Conservation (phyloP, 768 basidiomycete genomes). For the Daedaleopsis nitida region DNA sequence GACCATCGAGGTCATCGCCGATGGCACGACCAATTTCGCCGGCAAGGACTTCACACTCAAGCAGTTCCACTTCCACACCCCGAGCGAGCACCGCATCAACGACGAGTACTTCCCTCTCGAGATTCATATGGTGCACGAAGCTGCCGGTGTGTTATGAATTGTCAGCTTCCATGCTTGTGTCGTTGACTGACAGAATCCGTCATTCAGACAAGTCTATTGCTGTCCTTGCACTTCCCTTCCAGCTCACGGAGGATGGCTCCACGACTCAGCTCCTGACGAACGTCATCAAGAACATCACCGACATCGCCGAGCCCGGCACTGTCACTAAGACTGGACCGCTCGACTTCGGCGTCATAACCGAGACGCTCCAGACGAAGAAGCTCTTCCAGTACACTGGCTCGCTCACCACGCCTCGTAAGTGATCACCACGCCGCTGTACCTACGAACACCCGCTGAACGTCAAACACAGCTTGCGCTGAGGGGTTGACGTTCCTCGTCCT, state of each 20-base stretch:
- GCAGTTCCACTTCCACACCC: neutral
- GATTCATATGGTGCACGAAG: neutral
- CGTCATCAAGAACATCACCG: neutral
- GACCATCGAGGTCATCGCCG: constrained; percentile 1
- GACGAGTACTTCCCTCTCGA: constrained; percentile 1
- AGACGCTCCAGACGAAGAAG: neutral
- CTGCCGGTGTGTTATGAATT: neutral
- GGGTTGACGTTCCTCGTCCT: neutral
- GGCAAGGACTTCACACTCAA: neutral
- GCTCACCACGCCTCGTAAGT: neutral
- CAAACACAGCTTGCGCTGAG: neutral
- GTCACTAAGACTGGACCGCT: neutral
- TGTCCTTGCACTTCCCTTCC: neutral
- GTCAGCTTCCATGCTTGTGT: neutral
- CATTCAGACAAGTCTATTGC: neutral
- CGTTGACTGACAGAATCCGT: neutral
- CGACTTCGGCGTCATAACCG: neutral
- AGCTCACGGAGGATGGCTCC: neutral
- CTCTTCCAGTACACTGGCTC: neutral
- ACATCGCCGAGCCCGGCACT: neutral
- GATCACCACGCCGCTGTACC: neutral
- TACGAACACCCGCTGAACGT: neutral
- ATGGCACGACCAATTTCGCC: neutral
- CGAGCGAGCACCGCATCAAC: neutral
- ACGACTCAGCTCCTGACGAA: neutral